Evolutionary conservation across 1,284 basidiomycete genomes (phyloP), one percentile per base, ranked within the genome.

Genomic region (Boletus sp.): DNA sequence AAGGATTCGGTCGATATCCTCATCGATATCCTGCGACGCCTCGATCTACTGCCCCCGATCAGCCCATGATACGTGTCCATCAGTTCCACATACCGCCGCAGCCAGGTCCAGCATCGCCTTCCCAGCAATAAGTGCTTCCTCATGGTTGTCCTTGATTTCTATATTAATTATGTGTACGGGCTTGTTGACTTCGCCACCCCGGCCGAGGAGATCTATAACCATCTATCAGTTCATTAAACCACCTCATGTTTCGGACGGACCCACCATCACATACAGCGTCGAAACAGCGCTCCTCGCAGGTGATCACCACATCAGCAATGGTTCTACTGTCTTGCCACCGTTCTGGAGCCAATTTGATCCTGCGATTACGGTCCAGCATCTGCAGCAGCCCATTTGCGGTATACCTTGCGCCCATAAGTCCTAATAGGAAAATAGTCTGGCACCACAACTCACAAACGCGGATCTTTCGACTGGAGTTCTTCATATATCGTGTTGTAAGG

Each of bases 91-190:
- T 62, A 95, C 94, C 48, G 91, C 86, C 41, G 82, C 75, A 10
- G 91, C 92, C n/a, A 99, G 76, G 60, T 95, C 95, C 27, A 99
- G 74, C 59, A 99, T 95, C 1, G 95, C 94, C 67, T 88, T 91
- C 12, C 95, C 95, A 13, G 96, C 96, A 50, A 96, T 91, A 26
- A 89, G 76, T 0, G 96, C 96, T 68, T 99, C 96, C 73, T 99
- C 96, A 61, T 98, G 95, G 63, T 97, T 99, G 70, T 99, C 96
- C 72, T 91, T 97, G 72, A 99, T 99, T 66, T 99, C 96, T 52
- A 99, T 81, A 69, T 99, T 99, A 68, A 99, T 93, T 46, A 99
- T 72, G 67, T 99, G 96, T 19, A 99, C 94, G 0, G 93, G 85
- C 47, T 88, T 84, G 71, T 94, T 98, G 63, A 86, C 84, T 53